Percentiles rank a stretch among this genome's conserved stretches.
Conservation (phyloP, 1,284 basidiomycete genomes). For the Malassezia globosa region DNA sequence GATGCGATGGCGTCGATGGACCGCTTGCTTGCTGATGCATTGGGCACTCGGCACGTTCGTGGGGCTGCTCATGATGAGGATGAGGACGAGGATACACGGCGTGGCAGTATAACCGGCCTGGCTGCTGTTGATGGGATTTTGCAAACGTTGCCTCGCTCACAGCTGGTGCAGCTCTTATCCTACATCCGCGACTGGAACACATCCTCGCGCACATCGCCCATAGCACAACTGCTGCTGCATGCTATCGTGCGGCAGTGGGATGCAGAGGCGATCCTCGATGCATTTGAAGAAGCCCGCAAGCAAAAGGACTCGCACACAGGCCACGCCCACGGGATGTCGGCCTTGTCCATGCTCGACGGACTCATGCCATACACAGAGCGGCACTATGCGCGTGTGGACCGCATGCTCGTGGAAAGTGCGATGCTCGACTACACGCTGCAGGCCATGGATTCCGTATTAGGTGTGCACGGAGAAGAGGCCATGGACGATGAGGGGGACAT, state of each 20-base stretch:
- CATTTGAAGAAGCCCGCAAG: constrained; percentile 52
- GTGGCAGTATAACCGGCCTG: constrained; percentile 34
- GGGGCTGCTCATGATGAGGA: no score
- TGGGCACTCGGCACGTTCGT: constrained; percentile 5
- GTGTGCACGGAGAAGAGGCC: constrained; percentile 12
- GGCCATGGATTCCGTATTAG: constrained; percentile 64
- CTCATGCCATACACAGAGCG: constrained; percentile 87
- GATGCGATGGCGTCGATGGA: constrained; percentile 17
- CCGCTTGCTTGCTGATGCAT: constrained; percentile 16
- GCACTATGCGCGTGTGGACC: constrained; percentile 73
- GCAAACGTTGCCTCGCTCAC: constrained; percentile 58
- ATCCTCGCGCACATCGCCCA: constrained; percentile 66
- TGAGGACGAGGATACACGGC: not conserved
- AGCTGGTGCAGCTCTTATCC: constrained; percentile 68
- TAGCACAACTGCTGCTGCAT: constrained; percentile 76
- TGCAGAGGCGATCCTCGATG: constrained; percentile 62
- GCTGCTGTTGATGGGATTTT: constrained; percentile 54
- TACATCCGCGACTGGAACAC: constrained; percentile 91
- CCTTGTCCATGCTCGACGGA: constrained; percentile 63
- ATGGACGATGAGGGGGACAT: not conserved
- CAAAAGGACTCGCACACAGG: constrained; percentile 1
- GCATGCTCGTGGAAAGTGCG: constrained; percentile 80
- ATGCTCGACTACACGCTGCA: constrained; percentile 80
- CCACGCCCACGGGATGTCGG: constrained; percentile 16
- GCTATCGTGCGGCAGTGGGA: constrained; percentile 66